Conservation (phyloP, 345 rosid genomes). For the Populus pruinosa region DNA sequence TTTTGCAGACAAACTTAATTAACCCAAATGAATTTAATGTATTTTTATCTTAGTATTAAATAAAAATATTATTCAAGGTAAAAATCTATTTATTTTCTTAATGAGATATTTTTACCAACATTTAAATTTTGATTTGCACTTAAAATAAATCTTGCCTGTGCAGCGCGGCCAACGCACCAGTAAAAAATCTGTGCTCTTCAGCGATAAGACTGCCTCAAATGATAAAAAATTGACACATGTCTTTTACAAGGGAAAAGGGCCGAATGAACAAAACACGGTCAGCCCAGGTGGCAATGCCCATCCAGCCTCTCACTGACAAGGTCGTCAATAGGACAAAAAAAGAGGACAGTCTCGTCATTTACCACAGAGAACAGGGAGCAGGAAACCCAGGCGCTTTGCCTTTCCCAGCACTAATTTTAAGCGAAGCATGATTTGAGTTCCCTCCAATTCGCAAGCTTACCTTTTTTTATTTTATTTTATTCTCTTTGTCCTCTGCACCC, state of each 20-base stretch:
- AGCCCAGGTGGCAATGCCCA: neutral
- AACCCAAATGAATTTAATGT: too few species aligned
- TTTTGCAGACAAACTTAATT: too few species aligned
- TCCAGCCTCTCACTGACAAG: neutral
- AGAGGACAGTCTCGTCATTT: neutral
- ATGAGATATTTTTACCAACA: too few species aligned
- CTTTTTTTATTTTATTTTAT: neutral
- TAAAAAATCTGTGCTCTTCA: too few species aligned
- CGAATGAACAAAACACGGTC: neutral
- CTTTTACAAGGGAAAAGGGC: neutral
- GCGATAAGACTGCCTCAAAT: too few species aligned
- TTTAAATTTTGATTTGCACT: too few species aligned
- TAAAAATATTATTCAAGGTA: too few species aligned
- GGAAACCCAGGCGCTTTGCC: conserved; percentile 8
- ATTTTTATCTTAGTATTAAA: too few species aligned
- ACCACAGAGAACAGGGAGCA: neutral
- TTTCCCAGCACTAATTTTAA: neutral
- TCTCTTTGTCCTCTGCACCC: neutral
- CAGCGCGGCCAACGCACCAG: too few species aligned
- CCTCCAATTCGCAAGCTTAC: conserved; percentile 30
- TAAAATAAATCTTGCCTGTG: too few species aligned
- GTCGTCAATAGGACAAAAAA: neutral
- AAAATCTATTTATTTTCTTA: too few species aligned
- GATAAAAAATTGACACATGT: too few species aligned
- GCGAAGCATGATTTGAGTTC: conserved; percentile 22